phyloP scores from a whole-genome alignment of 2,329 filamentous ascomycete genomes.

The Xylariaceae sp. region DNA sequence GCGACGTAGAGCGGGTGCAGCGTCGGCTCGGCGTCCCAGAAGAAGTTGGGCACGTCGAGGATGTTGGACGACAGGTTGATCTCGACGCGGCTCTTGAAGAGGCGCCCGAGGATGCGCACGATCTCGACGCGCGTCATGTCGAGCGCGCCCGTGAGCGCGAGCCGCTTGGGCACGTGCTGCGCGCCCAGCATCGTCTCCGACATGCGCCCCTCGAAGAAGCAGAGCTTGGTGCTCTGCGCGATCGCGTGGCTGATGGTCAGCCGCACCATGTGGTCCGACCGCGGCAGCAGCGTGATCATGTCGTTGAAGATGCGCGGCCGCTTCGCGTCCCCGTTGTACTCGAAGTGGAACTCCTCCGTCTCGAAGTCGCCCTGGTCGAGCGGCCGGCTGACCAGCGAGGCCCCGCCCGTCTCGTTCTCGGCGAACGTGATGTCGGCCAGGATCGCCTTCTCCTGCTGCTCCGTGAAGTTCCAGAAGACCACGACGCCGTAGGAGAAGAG shows the following conservation, averaged over 20 bases:
- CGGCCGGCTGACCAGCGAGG: constrained; percentile 67
- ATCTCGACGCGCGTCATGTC: constrained; percentile 91
- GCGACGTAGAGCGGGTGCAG: constrained; percentile 90
- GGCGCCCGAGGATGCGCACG: constrained; percentile 77
- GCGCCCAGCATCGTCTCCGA: constrained; percentile 87
- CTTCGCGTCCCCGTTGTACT: constrained; percentile 81
- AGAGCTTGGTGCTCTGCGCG: constrained; percentile 92
- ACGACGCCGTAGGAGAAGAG: constrained; percentile 96
- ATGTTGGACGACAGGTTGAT: constrained; percentile 97
- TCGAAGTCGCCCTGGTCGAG: constrained; percentile 87
- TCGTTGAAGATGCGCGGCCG: constrained; percentile 94
- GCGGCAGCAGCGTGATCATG: constrained; percentile 93
- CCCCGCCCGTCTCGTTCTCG: constrained; percentile 53
- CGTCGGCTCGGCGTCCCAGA: constrained; percentile 96
- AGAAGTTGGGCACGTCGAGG: constrained; percentile 92
- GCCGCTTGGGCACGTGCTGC: constrained; percentile 80
- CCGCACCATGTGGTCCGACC: constrained; percentile 96
- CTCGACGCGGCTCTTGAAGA: constrained; percentile 92
- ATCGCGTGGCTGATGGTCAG: constrained; percentile 96
- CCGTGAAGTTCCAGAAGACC: constrained; percentile 98
- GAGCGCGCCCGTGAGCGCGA: constrained; percentile 82
- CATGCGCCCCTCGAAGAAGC: constrained; percentile 95
- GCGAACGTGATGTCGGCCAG: constrained; percentile 91
- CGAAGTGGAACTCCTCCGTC: constrained; percentile 97
- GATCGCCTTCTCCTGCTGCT: constrained; percentile 92